Conservation (phyloP, 2,329 filamentous ascomycete genomes). For the Fusarium devonianum region DNA sequence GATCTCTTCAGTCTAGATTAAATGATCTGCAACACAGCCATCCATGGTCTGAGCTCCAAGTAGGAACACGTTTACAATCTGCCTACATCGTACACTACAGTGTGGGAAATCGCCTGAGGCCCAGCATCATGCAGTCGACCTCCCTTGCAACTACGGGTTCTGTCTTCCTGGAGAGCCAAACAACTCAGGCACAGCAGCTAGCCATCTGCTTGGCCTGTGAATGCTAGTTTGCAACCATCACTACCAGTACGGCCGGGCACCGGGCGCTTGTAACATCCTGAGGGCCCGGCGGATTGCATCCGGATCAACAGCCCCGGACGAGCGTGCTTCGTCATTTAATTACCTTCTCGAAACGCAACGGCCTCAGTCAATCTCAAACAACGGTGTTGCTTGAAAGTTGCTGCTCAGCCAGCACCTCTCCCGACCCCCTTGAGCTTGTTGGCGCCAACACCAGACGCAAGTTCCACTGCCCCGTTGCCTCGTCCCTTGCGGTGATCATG, state of each 20-base stretch:
- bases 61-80: no score
- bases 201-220: conserved; percentile 9
- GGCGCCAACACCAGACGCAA: no score
- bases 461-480: conserved; percentile 24
- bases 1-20: conserved; percentile 32
- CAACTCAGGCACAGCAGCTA: conserved; percentile 6
- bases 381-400: background rate
- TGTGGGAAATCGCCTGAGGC: conserved; percentile 22
- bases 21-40: conserved; percentile 25
- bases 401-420: background rate
- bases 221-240: conserved; percentile 8
- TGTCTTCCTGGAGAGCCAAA: no score
- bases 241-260: conserved; percentile 3
- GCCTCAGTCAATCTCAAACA: background rate
- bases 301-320: conserved; percentile 2
- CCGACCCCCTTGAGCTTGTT: conserved; percentile 3
- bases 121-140: conserved; percentile 22
- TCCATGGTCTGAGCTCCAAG: conserved; percentile 13
- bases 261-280: conserved; percentile 9
- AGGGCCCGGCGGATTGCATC: conserved; percentile 15
- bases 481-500: conserved; percentile 40
- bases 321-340: background rate
- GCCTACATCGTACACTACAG: conserved; percentile 12
- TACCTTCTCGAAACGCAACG: background rate
- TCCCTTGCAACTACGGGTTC: conserved; percentile 8